Conservation (phyloP, 768 basidiomycete species). For the Leccinum imitatum region DNA sequence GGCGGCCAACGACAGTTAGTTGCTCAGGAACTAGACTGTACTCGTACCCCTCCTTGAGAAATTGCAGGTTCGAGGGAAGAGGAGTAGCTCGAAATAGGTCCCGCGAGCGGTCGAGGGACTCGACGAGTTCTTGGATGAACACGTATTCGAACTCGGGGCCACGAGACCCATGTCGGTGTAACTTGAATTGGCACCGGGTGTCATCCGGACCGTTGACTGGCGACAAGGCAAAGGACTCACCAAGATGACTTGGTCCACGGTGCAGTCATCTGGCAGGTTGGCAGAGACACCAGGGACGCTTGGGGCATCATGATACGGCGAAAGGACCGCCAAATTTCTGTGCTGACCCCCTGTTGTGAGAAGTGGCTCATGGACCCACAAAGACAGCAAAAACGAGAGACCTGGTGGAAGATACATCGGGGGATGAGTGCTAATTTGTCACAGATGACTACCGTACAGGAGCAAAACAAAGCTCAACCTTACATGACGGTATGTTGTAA, state of each 20-base stretch:
- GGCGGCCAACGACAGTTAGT: conserved; percentile 38
- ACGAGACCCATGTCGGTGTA: conserved; percentile 44
- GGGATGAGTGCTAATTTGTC: background rate
- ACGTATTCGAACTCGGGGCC: conserved; percentile 34
- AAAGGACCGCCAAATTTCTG: conserved; percentile 32
- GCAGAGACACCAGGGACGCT: conserved; percentile 27
- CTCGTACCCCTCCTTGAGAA: conserved; percentile 39
- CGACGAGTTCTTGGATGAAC: conserved; percentile 34
- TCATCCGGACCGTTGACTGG: background rate
- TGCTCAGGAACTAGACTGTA: conserved; percentile 35
- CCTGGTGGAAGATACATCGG: conserved; percentile 15
- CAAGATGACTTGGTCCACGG: conserved; percentile 39
- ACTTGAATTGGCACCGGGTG: conserved; percentile 22
- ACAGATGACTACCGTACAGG: too few relatives aligned
- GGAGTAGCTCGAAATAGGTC: conserved; percentile 26
- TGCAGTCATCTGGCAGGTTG: conserved; percentile 38
- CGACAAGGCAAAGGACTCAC: conserved; percentile 19
- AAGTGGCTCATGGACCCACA: conserved; percentile 2
- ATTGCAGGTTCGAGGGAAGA: conserved; percentile 35
- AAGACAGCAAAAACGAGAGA: conserved; percentile 4
- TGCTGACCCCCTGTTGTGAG: background rate
- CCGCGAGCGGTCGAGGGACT: conserved; percentile 29
- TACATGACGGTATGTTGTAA: background rate
- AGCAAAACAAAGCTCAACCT: background rate
- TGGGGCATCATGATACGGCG: conserved; percentile 37